Evolutionary conservation across 2,329 filamentous ascomycete species (phyloP).

Genomic region (Xylaria sp.): DNA sequence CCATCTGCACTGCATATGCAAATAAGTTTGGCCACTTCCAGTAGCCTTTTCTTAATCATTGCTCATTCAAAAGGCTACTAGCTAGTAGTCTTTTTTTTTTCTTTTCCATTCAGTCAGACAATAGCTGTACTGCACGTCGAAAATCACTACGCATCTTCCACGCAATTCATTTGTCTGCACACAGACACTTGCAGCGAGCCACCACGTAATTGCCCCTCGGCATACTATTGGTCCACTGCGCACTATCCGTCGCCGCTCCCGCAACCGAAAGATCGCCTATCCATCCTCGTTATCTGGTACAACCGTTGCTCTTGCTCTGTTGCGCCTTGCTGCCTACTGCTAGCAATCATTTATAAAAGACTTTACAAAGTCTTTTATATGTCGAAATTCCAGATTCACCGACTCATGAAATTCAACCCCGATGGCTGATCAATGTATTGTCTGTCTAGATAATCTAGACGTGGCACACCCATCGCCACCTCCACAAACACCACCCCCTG

Average conservation of each 20-base stretch:
- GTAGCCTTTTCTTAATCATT: slow-evolving; percentile 33
- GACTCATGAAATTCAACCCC: slow-evolving; percentile 49
- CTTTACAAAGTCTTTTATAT: slow-evolving; percentile 52
- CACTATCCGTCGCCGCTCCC: slow-evolving; percentile 20
- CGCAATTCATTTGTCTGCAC: slow-evolving; percentile 24
- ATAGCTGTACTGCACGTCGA: slow-evolving; percentile 29
- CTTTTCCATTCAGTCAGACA: slow-evolving; percentile 30
- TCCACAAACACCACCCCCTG: slow-evolving; percentile 42
- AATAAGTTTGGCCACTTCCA: slow-evolving; percentile 22
- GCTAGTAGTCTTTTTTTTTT: slow-evolving; percentile 34
- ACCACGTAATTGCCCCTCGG: slow-evolving; percentile 27
- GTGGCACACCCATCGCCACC: slow-evolving; percentile 41
- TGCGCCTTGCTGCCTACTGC: slow-evolving; percentile 38
- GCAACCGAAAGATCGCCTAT: slow-evolving; percentile 29
- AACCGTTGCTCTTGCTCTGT: slow-evolving; percentile 27
- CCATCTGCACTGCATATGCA: slow-evolving; percentile 29
- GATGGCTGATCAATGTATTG: slow-evolving; percentile 74
- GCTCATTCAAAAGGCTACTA: slow-evolving; percentile 34
- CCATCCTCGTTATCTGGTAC: slow-evolving; percentile 28
- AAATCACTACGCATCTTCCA: slow-evolving; percentile 10
- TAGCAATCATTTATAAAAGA: slow-evolving; percentile 28
- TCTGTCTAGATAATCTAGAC: slow-evolving; percentile 71
- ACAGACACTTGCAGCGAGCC: slow-evolving; percentile 23
- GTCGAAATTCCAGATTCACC: slow-evolving; percentile 48
- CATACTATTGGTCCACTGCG: slow-evolving; percentile 31